A percentile compares a stretch with the other conserved stretches of the same genome.
phyloP scores from a whole-genome alignment of 768 basidiomycete genomes.

The Tricholomella constricta region DNA sequence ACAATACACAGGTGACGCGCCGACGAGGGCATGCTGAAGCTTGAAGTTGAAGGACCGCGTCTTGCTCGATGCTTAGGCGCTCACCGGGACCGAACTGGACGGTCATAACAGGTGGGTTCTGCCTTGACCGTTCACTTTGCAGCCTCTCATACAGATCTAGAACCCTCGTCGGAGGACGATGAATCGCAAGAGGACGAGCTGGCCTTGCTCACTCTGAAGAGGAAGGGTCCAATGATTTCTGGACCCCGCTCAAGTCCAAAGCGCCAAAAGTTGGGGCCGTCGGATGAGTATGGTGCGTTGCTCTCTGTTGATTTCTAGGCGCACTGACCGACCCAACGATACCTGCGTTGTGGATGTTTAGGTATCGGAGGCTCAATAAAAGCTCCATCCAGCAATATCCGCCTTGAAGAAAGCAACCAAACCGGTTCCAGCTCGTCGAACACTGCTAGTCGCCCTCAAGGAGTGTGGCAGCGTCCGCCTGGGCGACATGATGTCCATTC shows the following conservation, averaged over 20 bases:
- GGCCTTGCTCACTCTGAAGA: slow-evolving; percentile 3
- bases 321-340: background rate
- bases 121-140: no score
- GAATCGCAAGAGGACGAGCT: slow-evolving; percentile 9
- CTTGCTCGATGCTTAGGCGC: background rate
- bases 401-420: no score
- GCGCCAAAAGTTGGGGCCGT: slow-evolving; percentile 6
- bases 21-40: no score
- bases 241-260: slow-evolving; percentile 7
- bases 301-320: background rate
- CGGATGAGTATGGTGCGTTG: background rate
- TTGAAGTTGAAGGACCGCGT: slow-evolving; percentile 1
- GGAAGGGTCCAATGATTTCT: slow-evolving; percentile 5
- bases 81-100: slow-evolving; percentile 10
- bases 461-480: no score
- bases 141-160: slow-evolving; percentile 2
- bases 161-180: slow-evolving; percentile 14
- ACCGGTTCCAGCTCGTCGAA: background rate
- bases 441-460: background rate
- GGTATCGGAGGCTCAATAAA: background rate
- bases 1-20: no score
- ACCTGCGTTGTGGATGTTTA: no score
- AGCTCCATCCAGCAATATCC: background rate
- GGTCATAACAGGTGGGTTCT: slow-evolving; percentile 3
- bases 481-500: background rate